phyloP scores from a whole-genome alignment of 306 rosid species.

The Acacia confusa region DNA sequence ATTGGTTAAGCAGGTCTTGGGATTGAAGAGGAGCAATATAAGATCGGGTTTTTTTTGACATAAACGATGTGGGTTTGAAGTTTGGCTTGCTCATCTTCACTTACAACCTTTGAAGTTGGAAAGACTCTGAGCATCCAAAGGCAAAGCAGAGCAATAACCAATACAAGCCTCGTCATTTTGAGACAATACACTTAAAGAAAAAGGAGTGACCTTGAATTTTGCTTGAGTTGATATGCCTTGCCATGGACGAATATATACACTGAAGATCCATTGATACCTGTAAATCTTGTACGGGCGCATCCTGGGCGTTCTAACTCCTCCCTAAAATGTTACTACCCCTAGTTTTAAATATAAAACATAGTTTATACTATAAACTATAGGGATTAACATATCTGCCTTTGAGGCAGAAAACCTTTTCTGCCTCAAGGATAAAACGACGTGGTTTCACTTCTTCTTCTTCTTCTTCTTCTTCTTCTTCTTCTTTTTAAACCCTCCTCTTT shows the following conservation, averaged over 20 bases:
- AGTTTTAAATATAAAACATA: too few species aligned
- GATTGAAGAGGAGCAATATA: slow-evolving; percentile 20
- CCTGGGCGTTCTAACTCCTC: neutral
- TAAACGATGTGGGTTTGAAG: slow-evolving; percentile 51
- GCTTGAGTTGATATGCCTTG: neutral
- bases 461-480: too few species aligned
- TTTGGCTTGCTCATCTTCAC: slow-evolving; percentile 1
- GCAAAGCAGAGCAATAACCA: slow-evolving; percentile 35
- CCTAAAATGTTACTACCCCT: too few species aligned
- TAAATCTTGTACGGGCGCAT: neutral
- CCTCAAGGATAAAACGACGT: too few species aligned
- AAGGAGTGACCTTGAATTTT: neutral
- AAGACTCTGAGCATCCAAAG: slow-evolving; percentile 26
- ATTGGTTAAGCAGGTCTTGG: slow-evolving; percentile 50
- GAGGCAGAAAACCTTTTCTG: too few species aligned
- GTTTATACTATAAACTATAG: too few species aligned
- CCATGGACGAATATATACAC: slow-evolving; percentile 22
- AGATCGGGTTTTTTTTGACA: slow-evolving; percentile 44
- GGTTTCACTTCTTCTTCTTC: too few species aligned
- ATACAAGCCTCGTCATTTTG: slow-evolving; percentile 3
- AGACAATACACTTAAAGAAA: neutral
- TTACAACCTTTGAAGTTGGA: slow-evolving; percentile 14
- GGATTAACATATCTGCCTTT: too few species aligned
- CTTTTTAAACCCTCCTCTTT: too few species aligned
- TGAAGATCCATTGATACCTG: neutral